phyloP scores from a whole-genome alignment of 306 rosid species.

The Vachellia collinsii region DNA sequence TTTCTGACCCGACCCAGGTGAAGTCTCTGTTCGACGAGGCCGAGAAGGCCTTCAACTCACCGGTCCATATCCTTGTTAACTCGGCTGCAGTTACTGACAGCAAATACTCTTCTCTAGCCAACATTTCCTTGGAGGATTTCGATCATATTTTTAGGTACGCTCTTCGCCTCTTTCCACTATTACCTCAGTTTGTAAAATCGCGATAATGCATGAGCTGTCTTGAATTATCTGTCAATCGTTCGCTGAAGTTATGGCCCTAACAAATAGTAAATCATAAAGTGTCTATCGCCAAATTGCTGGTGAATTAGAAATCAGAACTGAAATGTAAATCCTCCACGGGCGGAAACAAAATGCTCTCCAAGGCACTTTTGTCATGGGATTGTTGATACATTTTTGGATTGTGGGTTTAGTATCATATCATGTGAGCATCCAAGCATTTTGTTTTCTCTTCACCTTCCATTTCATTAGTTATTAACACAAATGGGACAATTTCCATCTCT shows the following conservation, averaged over 20 bases:
- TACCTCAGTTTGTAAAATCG: background rate
- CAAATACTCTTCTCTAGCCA: constrained; percentile 40
- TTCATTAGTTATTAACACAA: background rate
- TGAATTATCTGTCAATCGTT: background rate
- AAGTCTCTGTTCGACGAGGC: constrained; percentile 59
- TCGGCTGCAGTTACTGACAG: constrained; percentile 50
- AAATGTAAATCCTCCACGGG: background rate
- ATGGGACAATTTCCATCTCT: background rate
- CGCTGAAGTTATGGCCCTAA: background rate
- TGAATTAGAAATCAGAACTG: background rate
- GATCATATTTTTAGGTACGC: constrained; percentile 39
- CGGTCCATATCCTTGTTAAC: constrained; percentile 52
- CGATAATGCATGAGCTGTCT: background rate
- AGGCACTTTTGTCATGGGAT: background rate
- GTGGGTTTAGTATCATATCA: background rate
- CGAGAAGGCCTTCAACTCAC: constrained; percentile 45
- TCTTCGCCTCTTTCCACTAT: background rate
- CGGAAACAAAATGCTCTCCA: background rate
- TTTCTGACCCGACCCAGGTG: constrained; percentile 51
- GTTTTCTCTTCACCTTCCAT: constrained; percentile 12
- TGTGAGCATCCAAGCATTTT: background rate
- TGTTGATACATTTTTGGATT: background rate
- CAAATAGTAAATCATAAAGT: background rate
- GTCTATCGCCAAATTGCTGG: background rate
- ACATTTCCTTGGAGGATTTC: constrained; percentile 42